Conservation (phyloP, 2,329 filamentous ascomycete species). For the Thermothelomyces thermophilus region DNA sequence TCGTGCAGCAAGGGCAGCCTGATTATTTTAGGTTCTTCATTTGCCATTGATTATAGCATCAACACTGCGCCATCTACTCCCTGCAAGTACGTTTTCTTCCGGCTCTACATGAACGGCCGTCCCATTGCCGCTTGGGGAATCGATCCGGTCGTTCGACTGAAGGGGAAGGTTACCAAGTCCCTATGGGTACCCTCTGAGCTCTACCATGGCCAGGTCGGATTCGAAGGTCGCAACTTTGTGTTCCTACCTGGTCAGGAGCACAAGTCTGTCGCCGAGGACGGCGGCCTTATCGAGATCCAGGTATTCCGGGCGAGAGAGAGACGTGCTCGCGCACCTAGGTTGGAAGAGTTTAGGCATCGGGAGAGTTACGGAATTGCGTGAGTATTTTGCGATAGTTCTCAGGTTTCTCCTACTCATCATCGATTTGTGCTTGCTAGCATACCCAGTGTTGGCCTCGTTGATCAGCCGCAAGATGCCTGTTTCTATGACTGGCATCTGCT, state of each 20-base stretch:
- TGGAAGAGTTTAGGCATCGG: constrained; percentile 41
- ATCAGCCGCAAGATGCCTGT: constrained; percentile 42
- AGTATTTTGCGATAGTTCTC: constrained; percentile 23
- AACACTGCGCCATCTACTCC: constrained; percentile 28
- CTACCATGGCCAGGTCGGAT: constrained; percentile 37
- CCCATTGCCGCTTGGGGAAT: constrained; percentile 48
- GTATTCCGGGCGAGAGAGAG: constrained; percentile 47
- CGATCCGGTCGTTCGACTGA: constrained; percentile 31
- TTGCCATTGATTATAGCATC: constrained; percentile 46
- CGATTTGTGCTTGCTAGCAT: constrained; percentile 32
- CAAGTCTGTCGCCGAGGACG: constrained; percentile 42
- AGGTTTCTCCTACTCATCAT: background rate
- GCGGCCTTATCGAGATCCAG: constrained; percentile 49
- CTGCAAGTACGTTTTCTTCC: constrained; percentile 45
- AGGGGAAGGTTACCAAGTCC: constrained; percentile 39
- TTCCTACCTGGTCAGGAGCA: constrained; percentile 37
- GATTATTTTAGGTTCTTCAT: constrained; percentile 39
- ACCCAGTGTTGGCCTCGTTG: constrained; percentile 46
- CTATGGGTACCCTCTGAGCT: constrained; percentile 43
- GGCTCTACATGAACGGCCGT: constrained; percentile 48
- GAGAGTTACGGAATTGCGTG: constrained; percentile 49
- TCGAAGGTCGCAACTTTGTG: constrained; percentile 45
- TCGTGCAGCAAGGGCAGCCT: background rate
- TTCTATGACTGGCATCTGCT: constrained; percentile 48
- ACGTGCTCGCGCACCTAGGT: constrained; percentile 35